Base-by-base conservation (phyloP, 768 basidiomycete genomes). In the Psilocybe subaeruginosa region DNA sequence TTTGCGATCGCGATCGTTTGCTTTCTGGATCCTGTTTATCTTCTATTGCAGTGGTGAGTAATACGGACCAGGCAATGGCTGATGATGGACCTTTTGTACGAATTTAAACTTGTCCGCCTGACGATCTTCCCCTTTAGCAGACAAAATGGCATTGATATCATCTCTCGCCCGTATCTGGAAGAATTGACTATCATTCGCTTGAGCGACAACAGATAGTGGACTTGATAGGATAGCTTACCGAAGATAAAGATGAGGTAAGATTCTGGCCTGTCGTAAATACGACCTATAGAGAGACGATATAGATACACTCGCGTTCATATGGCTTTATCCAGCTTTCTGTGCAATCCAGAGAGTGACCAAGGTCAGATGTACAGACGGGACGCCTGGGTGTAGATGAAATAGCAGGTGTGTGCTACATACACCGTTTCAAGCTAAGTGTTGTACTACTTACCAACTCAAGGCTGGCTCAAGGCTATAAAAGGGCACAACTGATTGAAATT, bases 131-230 rank as follows among this genome's bases (percentile, higher is more conserved):
- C 70, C 68, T n/a, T 69, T 65, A 14, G 80, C 75, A 19, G 69
- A 60, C 37, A 82, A 54, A n/a, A 85, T 69, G 12, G 78, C 75
- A n/a, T 80, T 80, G 46, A 87, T 74, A 70, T 87, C 88, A 68
- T 89, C 84, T 31, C 76, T 76, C 27, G 79, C 80, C 66, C 86
- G 86, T 55, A 89, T 69, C 61, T 78, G 81, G 73, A 85, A 92
- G 71, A 91, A 91, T 53, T 82, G 82, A 30, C 90, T 91, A 68
- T 52, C 7, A 54, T 56, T 53, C 58, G 58, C 55, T 16, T 41
- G 57, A 59, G 53, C 55, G 29, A 56, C 23, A 47, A 27, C 19
- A 31, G 47, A 54, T 43, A 3, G 16, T n/a, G 60, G 19, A 54
- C 6, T 17, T 45, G 43, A 41, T 8, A 41, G 14, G 8, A 48